These are phyloP conservation scores for Pseudocercospora fuligena DNA, from an alignment of 2,329 filamentous ascomycete species.

Conservation along the genomic window DNA sequence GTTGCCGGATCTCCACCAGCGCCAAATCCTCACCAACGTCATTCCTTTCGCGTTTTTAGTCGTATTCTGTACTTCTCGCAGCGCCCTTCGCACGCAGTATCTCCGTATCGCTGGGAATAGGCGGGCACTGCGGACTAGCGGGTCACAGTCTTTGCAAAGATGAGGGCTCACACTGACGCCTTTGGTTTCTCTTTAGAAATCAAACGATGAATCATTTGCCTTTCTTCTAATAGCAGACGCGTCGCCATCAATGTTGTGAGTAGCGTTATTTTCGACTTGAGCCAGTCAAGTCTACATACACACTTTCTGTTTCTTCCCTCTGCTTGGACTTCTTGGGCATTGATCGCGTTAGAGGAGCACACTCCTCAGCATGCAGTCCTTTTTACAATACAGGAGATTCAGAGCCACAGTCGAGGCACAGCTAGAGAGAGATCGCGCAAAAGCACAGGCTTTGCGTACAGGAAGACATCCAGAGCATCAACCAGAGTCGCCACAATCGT, in stretches of 20 bases:
- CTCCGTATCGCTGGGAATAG: neutral
- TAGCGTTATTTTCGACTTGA: neutral
- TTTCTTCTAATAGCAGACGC: neutral
- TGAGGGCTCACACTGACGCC: neutral
- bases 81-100: neutral
- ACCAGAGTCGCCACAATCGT: slow-evolving; percentile 18
- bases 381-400: slow-evolving; percentile 36
- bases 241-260: slow-evolving; percentile 1
- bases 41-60: neutral
- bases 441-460: slow-evolving; percentile 17
- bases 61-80: neutral
- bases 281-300: neutral
- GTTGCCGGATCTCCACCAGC: too few species aligned
- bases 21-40: neutral
- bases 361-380: slow-evolving; percentile 27
- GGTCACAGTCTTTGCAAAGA: neutral
- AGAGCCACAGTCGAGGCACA: slow-evolving; percentile 32
- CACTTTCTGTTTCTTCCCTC: neutral
- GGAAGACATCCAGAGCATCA: neutral
- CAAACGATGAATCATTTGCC: neutral
- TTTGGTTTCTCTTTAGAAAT: neutral
- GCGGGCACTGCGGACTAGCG: neutral
- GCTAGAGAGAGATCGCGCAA: slow-evolving; percentile 31
- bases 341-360: neutral
- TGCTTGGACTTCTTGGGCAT: neutral